phyloP scores from a whole-genome alignment of 371 early-diverging fungal genomes.

The Sanchytrium tribonematis region DNA sequence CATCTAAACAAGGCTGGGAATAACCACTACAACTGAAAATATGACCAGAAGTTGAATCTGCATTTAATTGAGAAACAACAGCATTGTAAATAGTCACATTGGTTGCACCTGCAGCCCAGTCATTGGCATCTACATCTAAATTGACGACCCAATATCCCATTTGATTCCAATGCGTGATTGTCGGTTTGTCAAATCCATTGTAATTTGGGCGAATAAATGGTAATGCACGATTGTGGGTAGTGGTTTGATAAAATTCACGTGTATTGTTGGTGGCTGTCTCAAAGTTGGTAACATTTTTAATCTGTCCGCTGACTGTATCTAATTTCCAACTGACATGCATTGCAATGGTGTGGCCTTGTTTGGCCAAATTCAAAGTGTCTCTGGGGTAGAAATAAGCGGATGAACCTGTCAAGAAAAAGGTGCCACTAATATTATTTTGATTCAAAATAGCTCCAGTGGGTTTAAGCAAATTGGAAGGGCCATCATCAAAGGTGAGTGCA shows the following conservation, averaged over 20 bases:
- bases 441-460: background rate
- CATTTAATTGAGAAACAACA: background rate
- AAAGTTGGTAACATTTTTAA: background rate
- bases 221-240: background rate
- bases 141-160: background rate
- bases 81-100: background rate
- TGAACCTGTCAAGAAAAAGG: background rate
- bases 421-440: background rate
- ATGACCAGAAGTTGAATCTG: background rate
- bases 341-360: constrained; percentile 15
- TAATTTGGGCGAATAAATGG: background rate
- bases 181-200: background rate
- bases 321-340: constrained; percentile 24
- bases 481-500: constrained; percentile 1
- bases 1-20: background rate
- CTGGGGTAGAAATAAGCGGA: background rate
- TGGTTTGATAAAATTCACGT: background rate
- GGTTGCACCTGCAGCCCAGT: background rate
- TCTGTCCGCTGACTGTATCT: constrained; percentile 4
- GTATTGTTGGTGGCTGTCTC: background rate
- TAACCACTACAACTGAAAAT: background rate
- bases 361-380: background rate
- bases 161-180: background rate
- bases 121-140: background rate
- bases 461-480: too few relatives aligned